Conservation (phyloP, 345 rosid genomes). For the Pugionium dolabratum region DNA sequence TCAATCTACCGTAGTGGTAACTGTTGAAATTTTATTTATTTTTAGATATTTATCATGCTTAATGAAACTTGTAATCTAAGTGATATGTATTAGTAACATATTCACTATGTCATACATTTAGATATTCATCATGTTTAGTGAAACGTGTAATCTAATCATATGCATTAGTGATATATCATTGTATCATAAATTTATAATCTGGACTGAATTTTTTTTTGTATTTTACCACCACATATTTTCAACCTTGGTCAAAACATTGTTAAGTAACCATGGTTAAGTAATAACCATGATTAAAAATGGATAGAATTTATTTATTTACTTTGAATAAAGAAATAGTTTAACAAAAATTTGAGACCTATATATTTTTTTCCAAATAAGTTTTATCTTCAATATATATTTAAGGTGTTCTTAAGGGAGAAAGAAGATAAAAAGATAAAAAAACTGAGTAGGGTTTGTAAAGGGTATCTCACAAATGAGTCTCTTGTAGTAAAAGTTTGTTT, state of each 20-base stretch:
- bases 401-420: slow-evolving; percentile 22
- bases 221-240: no score
- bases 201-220: no score
- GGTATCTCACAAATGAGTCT: slow-evolving; percentile 19
- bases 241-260: background rate
- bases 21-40: no score
- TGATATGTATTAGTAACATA: no score
- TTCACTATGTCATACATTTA: no score
- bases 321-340: background rate
- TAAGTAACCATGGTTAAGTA: background rate
- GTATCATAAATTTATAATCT: background rate
- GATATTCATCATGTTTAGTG: no score
- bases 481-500: slow-evolving; percentile 13
- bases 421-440: background rate
- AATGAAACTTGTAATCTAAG: no score
- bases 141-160: no score
- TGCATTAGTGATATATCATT: background rate
- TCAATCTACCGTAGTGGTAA: no score
- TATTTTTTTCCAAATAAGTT: background rate
- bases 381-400: background rate
- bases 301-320: background rate
- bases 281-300: background rate
- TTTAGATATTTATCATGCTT: no score
- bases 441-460: slow-evolving; percentile 33
- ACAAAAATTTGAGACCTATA: background rate